Evolutionary conservation across 2,329 filamentous ascomycete genomes (phyloP).

Genomic region (Cladophialophora psammophila): DNA sequence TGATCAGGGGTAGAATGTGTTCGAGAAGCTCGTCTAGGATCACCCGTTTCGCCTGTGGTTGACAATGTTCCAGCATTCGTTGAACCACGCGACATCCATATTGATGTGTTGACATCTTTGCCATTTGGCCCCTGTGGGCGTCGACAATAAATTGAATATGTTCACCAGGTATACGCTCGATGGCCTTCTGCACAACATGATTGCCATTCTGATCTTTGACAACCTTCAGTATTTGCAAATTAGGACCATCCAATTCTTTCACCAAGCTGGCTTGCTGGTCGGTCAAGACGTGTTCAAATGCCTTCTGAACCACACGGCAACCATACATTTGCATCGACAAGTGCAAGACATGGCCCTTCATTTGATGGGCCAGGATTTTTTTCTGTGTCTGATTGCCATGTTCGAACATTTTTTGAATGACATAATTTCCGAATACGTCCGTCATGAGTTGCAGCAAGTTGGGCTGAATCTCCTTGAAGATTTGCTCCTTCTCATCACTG

Average conservation of each 20-base stretch:
- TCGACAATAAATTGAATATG: slow-evolving; percentile 87
- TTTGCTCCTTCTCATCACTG: slow-evolving; percentile 90
- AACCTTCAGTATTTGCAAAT: slow-evolving; percentile 75
- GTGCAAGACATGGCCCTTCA: slow-evolving; percentile 82
- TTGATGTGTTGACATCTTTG: slow-evolving; percentile 75
- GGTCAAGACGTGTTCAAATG: slow-evolving; percentile 86
- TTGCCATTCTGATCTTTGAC: slow-evolving; percentile 92
- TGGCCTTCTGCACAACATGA: slow-evolving; percentile 94
- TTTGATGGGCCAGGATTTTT: slow-evolving; percentile 80
- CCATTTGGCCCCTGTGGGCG: slow-evolving; percentile 77
- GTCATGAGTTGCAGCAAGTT: slow-evolving; percentile 91
- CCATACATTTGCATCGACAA: slow-evolving; percentile 90
- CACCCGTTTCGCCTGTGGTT: slow-evolving; percentile 71
- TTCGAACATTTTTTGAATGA: slow-evolving; percentile 97
- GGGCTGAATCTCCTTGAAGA: slow-evolving; percentile 85
- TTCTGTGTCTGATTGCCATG: slow-evolving; percentile 95
- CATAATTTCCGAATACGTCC: slow-evolving; percentile 97
- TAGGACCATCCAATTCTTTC: slow-evolving; percentile 85
- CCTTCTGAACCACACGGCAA: slow-evolving; percentile 96
- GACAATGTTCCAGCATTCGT: slow-evolving; percentile 84
- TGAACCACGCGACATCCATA: slow-evolving; percentile 95
- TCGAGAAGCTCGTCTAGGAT: slow-evolving; percentile 82
- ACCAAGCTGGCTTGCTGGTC: slow-evolving; percentile 88
- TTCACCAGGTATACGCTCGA: slow-evolving; percentile 77
- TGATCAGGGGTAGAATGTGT: slow-evolving; percentile 74